Evolutionary conservation across 2,329 filamentous ascomycete genomes (phyloP).

Genomic region (Botrytis medusae): DNA sequence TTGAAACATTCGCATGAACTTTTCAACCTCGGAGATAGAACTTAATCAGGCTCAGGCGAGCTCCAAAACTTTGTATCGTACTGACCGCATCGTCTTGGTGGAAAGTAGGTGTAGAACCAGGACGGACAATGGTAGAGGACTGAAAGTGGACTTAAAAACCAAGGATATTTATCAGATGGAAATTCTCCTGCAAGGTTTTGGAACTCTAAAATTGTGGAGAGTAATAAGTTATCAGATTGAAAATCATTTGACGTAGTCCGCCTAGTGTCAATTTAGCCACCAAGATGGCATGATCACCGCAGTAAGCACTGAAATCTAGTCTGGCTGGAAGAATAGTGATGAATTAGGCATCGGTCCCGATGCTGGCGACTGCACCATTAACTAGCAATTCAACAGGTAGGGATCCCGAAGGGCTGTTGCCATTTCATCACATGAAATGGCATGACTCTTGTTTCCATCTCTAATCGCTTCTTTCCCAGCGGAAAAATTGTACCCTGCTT

Average conservation of each 20-base stretch:
- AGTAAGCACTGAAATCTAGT: neutral
- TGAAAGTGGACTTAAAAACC: neutral
- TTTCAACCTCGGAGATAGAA: neutral
- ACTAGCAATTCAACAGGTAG: neutral
- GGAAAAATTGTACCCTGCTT: neutral
- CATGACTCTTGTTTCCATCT: neutral
- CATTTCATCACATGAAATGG: neutral
- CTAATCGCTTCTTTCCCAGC: neutral
- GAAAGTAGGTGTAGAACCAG: neutral
- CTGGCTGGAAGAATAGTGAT: neutral
- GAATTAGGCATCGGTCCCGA: neutral
- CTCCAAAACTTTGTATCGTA: neutral
- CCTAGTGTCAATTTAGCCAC: neutral
- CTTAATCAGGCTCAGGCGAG: neutral
- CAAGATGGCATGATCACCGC: neutral
- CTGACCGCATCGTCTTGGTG: neutral
- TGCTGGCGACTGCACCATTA: neutral
- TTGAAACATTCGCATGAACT: neutral
- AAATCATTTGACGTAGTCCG: conserved; percentile 3
- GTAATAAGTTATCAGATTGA: conserved; percentile 14
- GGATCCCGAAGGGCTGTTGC: neutral
- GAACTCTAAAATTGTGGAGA: neutral
- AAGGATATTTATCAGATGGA: conserved; percentile 1
- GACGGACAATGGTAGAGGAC: neutral
- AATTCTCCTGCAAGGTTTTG: neutral